phyloP scores from a whole-genome alignment of 345 rosid species.

The Bruguiera sexangula region DNA sequence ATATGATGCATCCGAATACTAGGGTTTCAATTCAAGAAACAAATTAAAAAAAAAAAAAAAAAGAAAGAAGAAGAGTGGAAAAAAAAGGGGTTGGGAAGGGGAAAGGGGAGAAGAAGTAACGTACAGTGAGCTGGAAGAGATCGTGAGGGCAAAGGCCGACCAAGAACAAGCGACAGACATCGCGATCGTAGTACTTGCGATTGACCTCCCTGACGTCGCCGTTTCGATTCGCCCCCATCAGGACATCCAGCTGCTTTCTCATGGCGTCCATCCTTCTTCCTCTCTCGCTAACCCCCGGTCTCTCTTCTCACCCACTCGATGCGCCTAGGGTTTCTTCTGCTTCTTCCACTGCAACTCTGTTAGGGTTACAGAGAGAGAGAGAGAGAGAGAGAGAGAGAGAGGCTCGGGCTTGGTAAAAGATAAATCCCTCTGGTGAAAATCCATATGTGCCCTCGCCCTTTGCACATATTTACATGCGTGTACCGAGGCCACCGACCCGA shows the following conservation, averaged over 20 bases:
- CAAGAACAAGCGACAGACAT: conserved; percentile 91
- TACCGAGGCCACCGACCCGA: too few relatives aligned
- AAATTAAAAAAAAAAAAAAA: not conserved
- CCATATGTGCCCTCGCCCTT: too few relatives aligned
- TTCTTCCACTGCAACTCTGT: too few relatives aligned
- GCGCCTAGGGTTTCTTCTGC: conserved; percentile 12
- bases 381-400: too few relatives aligned
- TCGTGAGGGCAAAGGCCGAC: conserved; percentile 99
- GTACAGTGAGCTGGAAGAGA: conserved; percentile 87
- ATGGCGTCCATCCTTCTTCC: conserved; percentile 76
- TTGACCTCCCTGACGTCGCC: conserved; percentile 97
- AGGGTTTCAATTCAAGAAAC: too few relatives aligned
- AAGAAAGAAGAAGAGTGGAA: too few relatives aligned
- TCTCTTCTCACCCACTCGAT: not conserved
- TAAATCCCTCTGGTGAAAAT: too few relatives aligned
- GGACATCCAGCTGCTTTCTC: conserved; percentile 98
- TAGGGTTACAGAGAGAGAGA: too few relatives aligned
- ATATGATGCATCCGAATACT: too few relatives aligned
- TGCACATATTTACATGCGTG: too few relatives aligned
- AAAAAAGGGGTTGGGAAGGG: too few relatives aligned
- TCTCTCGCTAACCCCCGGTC: not conserved
- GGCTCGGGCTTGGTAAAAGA: too few relatives aligned
- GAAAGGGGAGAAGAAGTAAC: not conserved
- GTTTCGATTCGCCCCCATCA: conserved; percentile 98
- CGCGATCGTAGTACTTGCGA: conserved; percentile 98